These are phyloP conservation scores for Cystobasidium sp. DNA, from an alignment of 1,284 basidiomycete species.

Conservation along the genomic window DNA sequence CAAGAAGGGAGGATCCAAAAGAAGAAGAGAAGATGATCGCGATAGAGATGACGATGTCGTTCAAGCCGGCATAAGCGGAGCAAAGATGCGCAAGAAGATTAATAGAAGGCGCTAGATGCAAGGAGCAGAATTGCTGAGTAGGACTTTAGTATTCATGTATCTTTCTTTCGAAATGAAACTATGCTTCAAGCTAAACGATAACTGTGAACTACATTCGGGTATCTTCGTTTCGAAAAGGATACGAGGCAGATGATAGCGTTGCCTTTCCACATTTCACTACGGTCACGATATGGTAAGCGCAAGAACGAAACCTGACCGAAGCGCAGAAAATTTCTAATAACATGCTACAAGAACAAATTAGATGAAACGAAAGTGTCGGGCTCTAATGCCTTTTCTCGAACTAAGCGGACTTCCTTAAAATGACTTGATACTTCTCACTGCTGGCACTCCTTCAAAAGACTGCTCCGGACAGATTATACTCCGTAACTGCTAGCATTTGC, in stretches of 20 bases:
- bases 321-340: no score
- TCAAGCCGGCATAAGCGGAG: constrained; percentile 10
- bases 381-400: constrained; percentile 3
- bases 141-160: background rate
- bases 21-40: constrained; percentile 81
- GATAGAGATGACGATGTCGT: constrained; percentile 65
- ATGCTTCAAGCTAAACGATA: background rate
- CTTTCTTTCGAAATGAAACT: background rate
- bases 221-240: no score
- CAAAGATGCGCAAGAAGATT: constrained; percentile 28
- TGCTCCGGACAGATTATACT: no score
- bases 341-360: no score
- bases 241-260: no score
- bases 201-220: no score
- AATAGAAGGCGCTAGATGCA: constrained; percentile 11
- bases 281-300: no score
- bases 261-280: no score
- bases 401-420: no score
- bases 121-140: background rate
- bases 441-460: background rate
- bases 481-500: no score
- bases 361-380: background rate
- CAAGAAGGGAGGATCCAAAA: constrained; percentile 64
- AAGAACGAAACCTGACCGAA: no score
- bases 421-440: no score